Evolutionary conservation across 164 flowering plant genomes (phyloP).

Genomic region (Umbellularia californica): DNA sequence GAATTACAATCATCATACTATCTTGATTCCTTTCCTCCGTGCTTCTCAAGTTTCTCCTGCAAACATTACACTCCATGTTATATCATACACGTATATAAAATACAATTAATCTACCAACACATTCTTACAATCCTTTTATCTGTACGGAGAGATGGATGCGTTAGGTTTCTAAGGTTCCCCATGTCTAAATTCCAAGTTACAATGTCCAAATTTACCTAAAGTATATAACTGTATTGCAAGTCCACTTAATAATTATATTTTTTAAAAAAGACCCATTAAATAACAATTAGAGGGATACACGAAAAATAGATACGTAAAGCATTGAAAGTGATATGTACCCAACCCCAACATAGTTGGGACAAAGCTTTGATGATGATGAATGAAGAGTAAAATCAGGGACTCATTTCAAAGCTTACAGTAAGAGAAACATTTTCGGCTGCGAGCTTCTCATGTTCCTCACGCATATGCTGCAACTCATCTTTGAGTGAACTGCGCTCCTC

Average conservation of each 20-base stretch:
- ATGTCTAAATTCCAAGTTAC: background rate
- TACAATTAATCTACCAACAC: background rate
- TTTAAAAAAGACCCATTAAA: too few species aligned
- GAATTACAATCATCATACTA: slow-evolving; percentile 12
- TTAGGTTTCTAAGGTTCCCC: background rate
- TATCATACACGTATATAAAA: too few species aligned
- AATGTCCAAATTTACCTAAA: background rate
- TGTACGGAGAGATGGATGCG: background rate
- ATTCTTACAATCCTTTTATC: background rate
- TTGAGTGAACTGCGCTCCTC: slow-evolving; percentile 25
- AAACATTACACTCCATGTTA: background rate
- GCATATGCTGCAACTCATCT: slow-evolving; percentile 24
- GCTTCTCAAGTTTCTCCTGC: slow-evolving; percentile 28
- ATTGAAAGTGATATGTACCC: too few species aligned
- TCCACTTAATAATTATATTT: background rate
- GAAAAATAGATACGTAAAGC: too few species aligned
- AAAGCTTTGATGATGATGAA: too few species aligned
- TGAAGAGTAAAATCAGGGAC: background rate
- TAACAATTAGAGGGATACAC: too few species aligned
- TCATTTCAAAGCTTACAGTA: slow-evolving; percentile 14
- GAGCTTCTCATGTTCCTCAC: slow-evolving; percentile 27
- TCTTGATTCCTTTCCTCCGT: slow-evolving; percentile 12
- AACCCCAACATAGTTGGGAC: too few species aligned
- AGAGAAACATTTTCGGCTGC: slow-evolving; percentile 27
- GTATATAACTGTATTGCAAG: background rate